Percentiles rank a stretch among this genome's conserved stretches.
These are phyloP conservation scores for Anastatica hierochuntica DNA, from an alignment of 345 rosid genomes.

Conservation along the genomic window DNA sequence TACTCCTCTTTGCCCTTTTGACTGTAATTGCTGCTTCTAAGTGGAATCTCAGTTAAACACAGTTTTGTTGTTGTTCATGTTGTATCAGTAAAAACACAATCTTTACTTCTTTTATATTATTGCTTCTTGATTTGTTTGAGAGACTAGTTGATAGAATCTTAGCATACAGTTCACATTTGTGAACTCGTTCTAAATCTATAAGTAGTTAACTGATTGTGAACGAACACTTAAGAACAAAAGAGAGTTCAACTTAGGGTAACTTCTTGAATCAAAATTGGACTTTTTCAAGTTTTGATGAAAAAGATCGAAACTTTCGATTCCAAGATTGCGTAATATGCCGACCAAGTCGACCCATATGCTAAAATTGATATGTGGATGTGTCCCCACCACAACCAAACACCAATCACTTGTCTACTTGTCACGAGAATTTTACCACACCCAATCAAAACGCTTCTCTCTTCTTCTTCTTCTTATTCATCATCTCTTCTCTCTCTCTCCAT, in stretches of 20 bases:
- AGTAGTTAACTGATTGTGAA: too few relatives aligned
- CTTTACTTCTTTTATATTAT: too few relatives aligned
- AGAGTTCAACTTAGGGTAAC: constrained; percentile 13
- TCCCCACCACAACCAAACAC: too few relatives aligned
- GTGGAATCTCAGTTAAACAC: too few relatives aligned
- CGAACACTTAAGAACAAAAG: constrained; percentile 10
- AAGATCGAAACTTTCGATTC: background rate
- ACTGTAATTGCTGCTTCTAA: constrained; percentile 75
- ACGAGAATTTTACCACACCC: constrained; percentile 15
- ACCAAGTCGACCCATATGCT: background rate
- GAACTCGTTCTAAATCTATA: too few relatives aligned
- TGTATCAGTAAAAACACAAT: too few relatives aligned
- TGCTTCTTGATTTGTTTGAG: too few relatives aligned
- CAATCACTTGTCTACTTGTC: constrained; percentile 3
- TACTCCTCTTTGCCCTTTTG: constrained; percentile 76
- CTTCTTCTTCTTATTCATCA: background rate
- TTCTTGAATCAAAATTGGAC: constrained; percentile 12
- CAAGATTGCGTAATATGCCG: background rate
- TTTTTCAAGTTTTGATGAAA: background rate
- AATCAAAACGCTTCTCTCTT: constrained; percentile 10
- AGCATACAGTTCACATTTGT: too few relatives aligned
- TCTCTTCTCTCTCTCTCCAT: too few relatives aligned
- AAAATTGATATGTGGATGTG: constrained; percentile 15
- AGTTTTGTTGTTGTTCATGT: too few relatives aligned
- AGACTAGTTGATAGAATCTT: too few relatives aligned